A percentile compares a stretch with the other conserved stretches of the same genome.
These are phyloP conservation scores for Leishmania martiniquensis DNA, from an alignment of 208 protist species.

Conservation along the genomic window DNA sequence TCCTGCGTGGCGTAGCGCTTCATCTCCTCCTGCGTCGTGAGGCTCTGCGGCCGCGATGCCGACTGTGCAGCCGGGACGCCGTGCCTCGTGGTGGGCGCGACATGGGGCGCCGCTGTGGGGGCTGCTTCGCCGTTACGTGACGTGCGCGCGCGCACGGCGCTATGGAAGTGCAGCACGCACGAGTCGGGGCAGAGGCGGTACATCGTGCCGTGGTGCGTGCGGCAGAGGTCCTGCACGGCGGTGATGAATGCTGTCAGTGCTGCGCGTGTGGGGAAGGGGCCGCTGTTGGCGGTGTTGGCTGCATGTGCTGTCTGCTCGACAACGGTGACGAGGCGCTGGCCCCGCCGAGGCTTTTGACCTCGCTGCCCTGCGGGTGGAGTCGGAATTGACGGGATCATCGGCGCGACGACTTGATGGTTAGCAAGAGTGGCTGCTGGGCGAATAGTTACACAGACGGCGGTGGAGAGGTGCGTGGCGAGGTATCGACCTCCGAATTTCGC, in stretches of 20 bases:
- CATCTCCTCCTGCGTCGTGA: background rate
- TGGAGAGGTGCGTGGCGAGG: constrained; percentile 3
- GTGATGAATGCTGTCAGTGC: constrained; percentile 19
- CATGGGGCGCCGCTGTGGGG: background rate
- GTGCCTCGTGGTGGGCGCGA: background rate
- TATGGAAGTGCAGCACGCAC: constrained; percentile 29
- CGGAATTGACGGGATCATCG: background rate
- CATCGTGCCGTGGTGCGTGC: constrained; percentile 21
- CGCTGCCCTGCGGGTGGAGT: background rate
- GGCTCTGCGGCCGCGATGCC: constrained; percentile 2
- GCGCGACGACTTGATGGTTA: background rate
- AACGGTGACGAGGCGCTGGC: background rate
- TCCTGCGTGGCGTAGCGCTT: constrained; percentile 7
- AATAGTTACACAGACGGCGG: background rate
- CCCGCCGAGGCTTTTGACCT: background rate
- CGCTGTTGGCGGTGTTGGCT: constrained; percentile 18
- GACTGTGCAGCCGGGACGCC: background rate
- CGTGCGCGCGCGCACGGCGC: constrained; percentile 16
- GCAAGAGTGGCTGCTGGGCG: background rate
- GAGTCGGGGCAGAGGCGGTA: constrained; percentile 16
- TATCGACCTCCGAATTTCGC: background rate
- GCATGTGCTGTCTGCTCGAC: constrained; percentile 6
- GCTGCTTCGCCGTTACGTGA: background rate
- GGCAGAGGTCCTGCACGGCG: constrained; percentile 12
- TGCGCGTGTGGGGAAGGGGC: constrained; percentile 14